Evolutionary conservation across 2,329 filamentous ascomycete species (phyloP), one percentile per base, ranked within the genome.

Genomic region (Colletotrichum sidae): DNA sequence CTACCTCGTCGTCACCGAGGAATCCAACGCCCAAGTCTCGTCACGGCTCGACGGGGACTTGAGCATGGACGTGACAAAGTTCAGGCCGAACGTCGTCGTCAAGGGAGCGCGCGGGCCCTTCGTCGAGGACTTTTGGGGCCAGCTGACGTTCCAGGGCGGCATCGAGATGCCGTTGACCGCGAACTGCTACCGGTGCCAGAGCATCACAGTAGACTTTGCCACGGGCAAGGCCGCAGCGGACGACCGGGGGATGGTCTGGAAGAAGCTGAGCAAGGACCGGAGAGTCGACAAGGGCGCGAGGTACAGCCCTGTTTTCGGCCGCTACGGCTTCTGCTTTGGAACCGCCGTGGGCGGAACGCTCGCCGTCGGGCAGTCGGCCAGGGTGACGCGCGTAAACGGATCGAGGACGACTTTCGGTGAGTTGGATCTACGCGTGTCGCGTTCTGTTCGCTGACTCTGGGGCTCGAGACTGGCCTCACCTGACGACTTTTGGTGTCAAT

Each of bases 1-100:
- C 1, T 92, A 91, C 74, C 84, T 97, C 12, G 77, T 97, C 33
- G 84, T 90, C 6, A 92, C 89, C 0, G 84, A 89, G 65, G 84
- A 87, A 2, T 96, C 92, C 1, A 83, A 94, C n/a, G 77, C 82
- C n/a, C 84, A 92, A 69, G 86, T 56, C 0, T 49, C 44, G 12
- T 49, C 58, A 8, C 58, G 58, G 6, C 37, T 61, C 6, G 58
- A 44, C 1, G 51, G 52, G 8, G 52, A 49, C 13, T 37, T 4
- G 13, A 41, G 13, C 6, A 55, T 49, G 58, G 58, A 55, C 37
- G 39, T 61, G 13, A 42, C 39, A 1, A 61, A 56, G 15, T 61
- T 55, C 25, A 51, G 58, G 7, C 58, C 58, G 25, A 61, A 61
- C 25, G 33, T 61, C 10, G 58, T 61, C 9, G 52, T 61, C 6